Evolutionary conservation across 768 basidiomycete genomes (phyloP).

Genomic region (Pilatotrama ljubarskyi): DNA sequence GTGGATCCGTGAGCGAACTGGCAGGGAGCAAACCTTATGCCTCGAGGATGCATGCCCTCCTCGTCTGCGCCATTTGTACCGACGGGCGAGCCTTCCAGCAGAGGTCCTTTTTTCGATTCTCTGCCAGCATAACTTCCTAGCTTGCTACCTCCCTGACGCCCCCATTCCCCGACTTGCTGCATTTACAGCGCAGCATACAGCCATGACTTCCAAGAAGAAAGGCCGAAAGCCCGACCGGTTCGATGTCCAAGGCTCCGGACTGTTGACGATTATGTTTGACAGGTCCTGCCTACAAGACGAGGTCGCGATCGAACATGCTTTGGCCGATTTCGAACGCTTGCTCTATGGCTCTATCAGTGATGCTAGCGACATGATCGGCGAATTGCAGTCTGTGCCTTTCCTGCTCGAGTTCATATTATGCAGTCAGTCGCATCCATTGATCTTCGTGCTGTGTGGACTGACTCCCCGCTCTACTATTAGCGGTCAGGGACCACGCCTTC

Average conservation of each 20-base stretch:
- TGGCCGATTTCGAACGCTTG: not conserved
- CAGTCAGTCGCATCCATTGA: no score
- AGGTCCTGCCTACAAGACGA: not conserved
- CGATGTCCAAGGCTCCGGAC: no score
- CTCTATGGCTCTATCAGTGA: not conserved
- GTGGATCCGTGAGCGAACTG: not conserved
- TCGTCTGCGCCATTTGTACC: not conserved
- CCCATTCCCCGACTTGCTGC: no score
- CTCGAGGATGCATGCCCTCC: not conserved
- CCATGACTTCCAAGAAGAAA: no score
- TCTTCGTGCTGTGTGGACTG: no score
- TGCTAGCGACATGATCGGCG: not conserved
- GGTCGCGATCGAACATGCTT: not conserved
- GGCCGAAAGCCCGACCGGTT: not conserved
- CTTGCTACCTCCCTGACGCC: no score
- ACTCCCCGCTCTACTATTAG: no score
- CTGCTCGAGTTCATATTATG: constrained; percentile 14
- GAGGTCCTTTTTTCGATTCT: not conserved
- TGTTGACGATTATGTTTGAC: not conserved
- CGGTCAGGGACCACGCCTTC: not conserved
- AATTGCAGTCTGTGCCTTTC: not conserved
- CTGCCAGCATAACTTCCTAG: no score
- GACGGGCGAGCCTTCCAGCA: not conserved
- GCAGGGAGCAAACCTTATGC: not conserved
- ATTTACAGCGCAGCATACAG: no score